These are phyloP conservation scores for Pseudonitzschia multiseries DNA, from an alignment of 108 stramenopile species.

Conservation along the genomic window DNA sequence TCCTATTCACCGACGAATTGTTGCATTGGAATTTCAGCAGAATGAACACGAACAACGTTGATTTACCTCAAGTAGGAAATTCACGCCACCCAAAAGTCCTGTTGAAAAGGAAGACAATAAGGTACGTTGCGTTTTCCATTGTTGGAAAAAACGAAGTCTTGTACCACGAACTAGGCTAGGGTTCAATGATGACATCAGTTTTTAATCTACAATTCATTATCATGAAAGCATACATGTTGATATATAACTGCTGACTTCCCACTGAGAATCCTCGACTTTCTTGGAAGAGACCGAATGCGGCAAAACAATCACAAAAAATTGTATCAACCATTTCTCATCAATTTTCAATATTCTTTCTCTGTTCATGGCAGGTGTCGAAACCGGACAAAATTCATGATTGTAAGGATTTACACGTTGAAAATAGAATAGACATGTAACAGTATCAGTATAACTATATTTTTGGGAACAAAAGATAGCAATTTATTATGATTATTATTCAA, in stretches of 20 bases:
- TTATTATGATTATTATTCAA: background rate
- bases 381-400: background rate
- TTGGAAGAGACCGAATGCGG: background rate
- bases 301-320: background rate
- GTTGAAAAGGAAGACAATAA: background rate
- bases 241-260: conserved; percentile 11
- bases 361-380: background rate
- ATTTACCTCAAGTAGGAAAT: too few species aligned
- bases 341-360: background rate
- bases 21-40: too few species aligned
- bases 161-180: background rate
- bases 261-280: background rate
- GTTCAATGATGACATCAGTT: conserved; percentile 5
- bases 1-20: too few species aligned
- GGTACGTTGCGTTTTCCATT: background rate
- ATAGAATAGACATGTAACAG: conserved; percentile 7
- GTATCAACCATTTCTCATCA: background rate
- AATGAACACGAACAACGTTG: too few species aligned
- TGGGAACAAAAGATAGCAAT: background rate
- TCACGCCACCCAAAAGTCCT: too few species aligned
- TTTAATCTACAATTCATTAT: conserved; percentile 6
- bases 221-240: conserved; percentile 5
- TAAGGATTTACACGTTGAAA: background rate
- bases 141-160: background rate
- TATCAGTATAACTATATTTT: background rate